phyloP scores from a whole-genome alignment of 148 eudicot species.

The Fallopia convolvulus region DNA sequence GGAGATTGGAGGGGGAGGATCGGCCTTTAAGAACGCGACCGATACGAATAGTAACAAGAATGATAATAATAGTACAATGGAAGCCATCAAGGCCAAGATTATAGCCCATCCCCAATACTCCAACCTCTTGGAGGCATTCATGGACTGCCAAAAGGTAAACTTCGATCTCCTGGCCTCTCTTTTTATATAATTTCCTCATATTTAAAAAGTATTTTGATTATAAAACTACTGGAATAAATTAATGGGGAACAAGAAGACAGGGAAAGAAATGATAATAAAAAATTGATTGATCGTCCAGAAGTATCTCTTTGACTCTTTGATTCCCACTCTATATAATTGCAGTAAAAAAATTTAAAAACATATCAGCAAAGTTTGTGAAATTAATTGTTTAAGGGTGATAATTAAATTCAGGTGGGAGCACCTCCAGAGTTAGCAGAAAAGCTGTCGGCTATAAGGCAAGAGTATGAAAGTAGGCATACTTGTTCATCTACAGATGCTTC shows the following conservation, averaged over 20 bases:
- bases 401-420: constrained; percentile 71
- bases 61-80: constrained; percentile 19
- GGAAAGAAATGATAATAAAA: neutral
- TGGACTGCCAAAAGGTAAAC: constrained; percentile 64
- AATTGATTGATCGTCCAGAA: neutral
- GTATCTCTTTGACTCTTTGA: neutral
- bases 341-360: too few species aligned
- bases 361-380: neutral
- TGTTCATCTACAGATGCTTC: constrained; percentile 25
- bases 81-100: constrained; percentile 56
- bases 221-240: neutral
- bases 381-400: constrained; percentile 13
- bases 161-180: neutral
- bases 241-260: constrained; percentile 5
- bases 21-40: neutral
- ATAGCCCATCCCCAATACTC: constrained; percentile 65
- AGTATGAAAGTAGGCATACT: constrained; percentile 51
- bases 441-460: constrained; percentile 57
- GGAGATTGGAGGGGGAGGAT: neutral
- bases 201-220: neutral
- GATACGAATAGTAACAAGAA: neutral
- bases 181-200: too few species aligned
- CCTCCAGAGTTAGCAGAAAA: constrained; percentile 76
- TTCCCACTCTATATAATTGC: constrained; percentile 6
- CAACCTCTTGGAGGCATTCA: constrained; percentile 51